A percentile compares a stretch with the other conserved stretches of the same genome.
These are phyloP conservation scores for Phytophthora pistaciae DNA, from an alignment of 352 stramenopile genomes.

Conservation along the genomic window DNA sequence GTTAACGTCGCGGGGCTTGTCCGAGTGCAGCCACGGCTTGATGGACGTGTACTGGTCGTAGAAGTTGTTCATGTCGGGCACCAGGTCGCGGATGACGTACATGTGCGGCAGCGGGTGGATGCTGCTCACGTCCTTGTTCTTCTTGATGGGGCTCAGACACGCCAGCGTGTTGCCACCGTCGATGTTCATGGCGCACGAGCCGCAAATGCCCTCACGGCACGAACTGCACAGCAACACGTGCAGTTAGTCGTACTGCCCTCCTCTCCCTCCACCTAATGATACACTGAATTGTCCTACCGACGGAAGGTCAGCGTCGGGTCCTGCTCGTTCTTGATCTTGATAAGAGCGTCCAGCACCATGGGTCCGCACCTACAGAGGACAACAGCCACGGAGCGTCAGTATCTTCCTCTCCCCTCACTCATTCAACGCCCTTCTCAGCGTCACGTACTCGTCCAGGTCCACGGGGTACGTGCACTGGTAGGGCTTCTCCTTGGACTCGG, in stretches of 20 bases:
- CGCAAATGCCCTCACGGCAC: slow-evolving; percentile 99
- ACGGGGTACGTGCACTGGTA: slow-evolving; percentile 98
- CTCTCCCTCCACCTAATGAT: neutral
- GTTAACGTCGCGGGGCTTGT: slow-evolving; percentile 89
- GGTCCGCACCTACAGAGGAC: slow-evolving; percentile 88
- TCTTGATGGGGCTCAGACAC: slow-evolving; percentile 98
- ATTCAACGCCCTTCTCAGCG: neutral
- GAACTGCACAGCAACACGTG: slow-evolving; percentile 59
- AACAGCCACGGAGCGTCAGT: slow-evolving; percentile 3
- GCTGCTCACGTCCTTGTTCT: slow-evolving; percentile 94
- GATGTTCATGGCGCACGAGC: slow-evolving; percentile 99
- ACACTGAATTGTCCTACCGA: slow-evolving; percentile 52
- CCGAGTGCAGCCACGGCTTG: slow-evolving; percentile 99
- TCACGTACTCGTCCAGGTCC: slow-evolving; percentile 96
- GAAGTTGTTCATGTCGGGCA: slow-evolving; percentile 99
- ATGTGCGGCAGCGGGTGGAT: slow-evolving; percentile 99
- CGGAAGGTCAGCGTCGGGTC: slow-evolving; percentile 99
- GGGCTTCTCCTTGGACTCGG: slow-evolving; percentile 94
- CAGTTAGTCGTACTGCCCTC: neutral
- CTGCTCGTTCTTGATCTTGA: slow-evolving; percentile 99
- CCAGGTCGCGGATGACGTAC: slow-evolving; percentile 99
- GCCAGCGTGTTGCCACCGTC: slow-evolving; percentile 98
- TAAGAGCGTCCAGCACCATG: slow-evolving; percentile 99
- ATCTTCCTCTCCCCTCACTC: neutral
- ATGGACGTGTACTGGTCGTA: slow-evolving; percentile 99